Evolutionary conservation across 768 basidiomycete genomes (phyloP), one percentile per base, ranked within the genome.

Genomic region (Hypholoma fasciculare): DNA sequence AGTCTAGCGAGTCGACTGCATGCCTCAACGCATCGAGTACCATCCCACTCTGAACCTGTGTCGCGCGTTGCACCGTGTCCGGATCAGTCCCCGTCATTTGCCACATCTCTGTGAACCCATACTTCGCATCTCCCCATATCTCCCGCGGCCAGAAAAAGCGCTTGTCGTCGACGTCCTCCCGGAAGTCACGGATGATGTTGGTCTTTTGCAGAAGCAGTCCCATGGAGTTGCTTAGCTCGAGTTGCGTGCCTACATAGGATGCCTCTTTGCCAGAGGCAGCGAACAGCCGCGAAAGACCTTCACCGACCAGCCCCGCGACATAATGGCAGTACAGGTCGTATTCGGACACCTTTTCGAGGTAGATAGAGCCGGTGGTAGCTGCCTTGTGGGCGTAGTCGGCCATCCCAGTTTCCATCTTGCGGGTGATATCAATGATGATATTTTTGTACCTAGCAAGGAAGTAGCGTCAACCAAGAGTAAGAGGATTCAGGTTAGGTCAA

Each of bases 281-380:
- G 77, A 94, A 96, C 43, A 98, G 79, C 12, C 93, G 85, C 0
- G 92, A 94, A 34, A 96, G 84, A 47, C 96, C 96, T 72, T 98
- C 96, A 37, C 96, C 96, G 58, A 98, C 96, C 56, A 99, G 88
- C 2, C 96, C 96, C 0, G 96, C 96, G 64, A 98, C 96, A 69
- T 95, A 98, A 72, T 99, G 96, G 71, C 96, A 99, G 74, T 99
- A 99, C 13, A 99, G 82, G 71, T 98, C 94, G 76, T 95, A 99
- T 63, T 97, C 94, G 38, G 85, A 78, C 53, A 94, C 74, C 6
- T 89, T 86, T 46, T 85, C 82, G 54, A 97, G 81, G 66, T 89
- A 88, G 61, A 86, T 81, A 44, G 82, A 76, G 51, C 86, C 87
- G 0, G 85, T 85, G 5, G 87, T 76, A 5, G 88, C 88, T 5